Conservation (phyloP, 176 grass and related monocot genomes). For the Guadua angustifolia region DNA sequence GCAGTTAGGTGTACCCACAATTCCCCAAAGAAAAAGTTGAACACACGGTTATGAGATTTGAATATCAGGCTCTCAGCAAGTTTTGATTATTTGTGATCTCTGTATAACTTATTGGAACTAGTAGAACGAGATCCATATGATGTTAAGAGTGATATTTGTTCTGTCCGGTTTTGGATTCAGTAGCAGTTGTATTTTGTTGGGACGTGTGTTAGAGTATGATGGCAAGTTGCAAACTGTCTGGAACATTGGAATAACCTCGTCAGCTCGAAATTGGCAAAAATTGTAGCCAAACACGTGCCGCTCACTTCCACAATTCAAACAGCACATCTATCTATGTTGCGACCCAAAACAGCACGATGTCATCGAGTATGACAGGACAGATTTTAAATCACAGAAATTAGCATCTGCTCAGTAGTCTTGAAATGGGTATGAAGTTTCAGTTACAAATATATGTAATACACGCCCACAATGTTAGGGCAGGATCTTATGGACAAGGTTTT, state of each 20-base stretch:
- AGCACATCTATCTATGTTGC: not conserved
- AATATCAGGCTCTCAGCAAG: not conserved
- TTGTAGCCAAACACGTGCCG: not conserved
- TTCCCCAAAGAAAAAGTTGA: not conserved
- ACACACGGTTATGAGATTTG: not conserved
- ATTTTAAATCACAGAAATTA: not conserved
- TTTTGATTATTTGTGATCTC: not conserved
- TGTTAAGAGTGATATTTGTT: not conserved
- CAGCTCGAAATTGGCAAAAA: not conserved
- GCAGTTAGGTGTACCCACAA: not conserved
- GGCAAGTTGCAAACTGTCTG: no score
- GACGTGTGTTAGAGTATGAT: not conserved
- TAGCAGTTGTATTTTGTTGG: not conserved
- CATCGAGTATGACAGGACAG: not conserved
- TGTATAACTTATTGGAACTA: not conserved
- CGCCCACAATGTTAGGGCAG: not conserved
- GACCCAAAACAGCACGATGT: not conserved
- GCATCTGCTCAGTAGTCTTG: not conserved
- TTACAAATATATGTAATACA: not conserved
- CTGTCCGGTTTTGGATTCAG: not conserved
- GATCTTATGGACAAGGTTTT: not conserved
- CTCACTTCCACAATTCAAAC: not conserved
- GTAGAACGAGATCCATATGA: not conserved
- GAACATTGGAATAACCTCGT: not conserved
- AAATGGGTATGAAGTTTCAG: not conserved